Base-by-base conservation (phyloP, 352 stramenopile species). In the Lagenidium giganteum region DNA sequence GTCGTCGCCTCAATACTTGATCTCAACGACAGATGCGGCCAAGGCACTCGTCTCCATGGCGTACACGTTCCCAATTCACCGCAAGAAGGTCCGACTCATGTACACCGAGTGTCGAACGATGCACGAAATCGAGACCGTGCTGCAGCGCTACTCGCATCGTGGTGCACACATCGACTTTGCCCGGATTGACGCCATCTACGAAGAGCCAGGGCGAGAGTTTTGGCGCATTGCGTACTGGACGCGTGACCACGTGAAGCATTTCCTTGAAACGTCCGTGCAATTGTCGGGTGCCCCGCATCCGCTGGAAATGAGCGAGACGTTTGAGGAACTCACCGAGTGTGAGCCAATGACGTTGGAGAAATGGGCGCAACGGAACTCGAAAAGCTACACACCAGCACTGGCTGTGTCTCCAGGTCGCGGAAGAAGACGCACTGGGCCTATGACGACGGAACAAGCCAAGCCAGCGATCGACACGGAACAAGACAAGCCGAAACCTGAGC, bases 291-390 rank as follows among this genome's bases (percentile, higher is more conserved):
- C n/a, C n/a, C n/a, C n/a, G n/a, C 23, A 42, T 11, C 78, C 71
- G 31, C 24, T 60, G 24, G 27, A 34, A 17, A 35, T 32, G 36
- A 28, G 14, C 20, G 70, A 83, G 55, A 65, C 42, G 16, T 88
- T 81, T 45, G 52, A 83, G 22, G 62, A 83, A 13, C 41, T 88
- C 18, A 84, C 70, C 3, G 72, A 88, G 27, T 69, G 69, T 21
- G 17, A 49, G 32, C 61, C 72, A 4, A 54, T 79, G 8, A 60
- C 67, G 25, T 47, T 85, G 13, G 75, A 83, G 16, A 33, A 63
- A 14, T 88, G 75, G 75, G 69, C 73, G 1, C 34, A 67, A 18
- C 47, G 41, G 17, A 59, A 85, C 39, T 51, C 62, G 21, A 84
- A 83, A 38, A 42, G 59, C 28, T 70, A 78, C 50, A 75, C 69